Base-by-base conservation (phyloP, 225 moss, liverwort and hornwort genomes). In the Polytrichum formosum region DNA sequence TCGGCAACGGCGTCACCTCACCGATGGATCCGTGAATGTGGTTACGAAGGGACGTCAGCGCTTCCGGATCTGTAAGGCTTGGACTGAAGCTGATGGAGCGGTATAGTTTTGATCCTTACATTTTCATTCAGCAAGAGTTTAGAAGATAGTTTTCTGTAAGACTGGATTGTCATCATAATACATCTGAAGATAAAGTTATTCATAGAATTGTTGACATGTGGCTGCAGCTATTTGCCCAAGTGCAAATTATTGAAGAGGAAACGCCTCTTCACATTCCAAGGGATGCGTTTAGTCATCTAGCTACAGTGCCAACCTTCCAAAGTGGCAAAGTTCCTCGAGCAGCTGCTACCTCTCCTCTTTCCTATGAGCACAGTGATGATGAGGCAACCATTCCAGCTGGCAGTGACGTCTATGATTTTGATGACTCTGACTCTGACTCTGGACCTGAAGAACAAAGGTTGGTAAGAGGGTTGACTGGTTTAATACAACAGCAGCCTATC, bases 241-340 rank as follows among this genome's bases (percentile, higher is more conserved):
- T 96, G 62, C 96, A 89, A 84, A 93, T 96, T 63, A 93, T 96
- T 74, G 89, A 96, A 74, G 96, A 96, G 76, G 91, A 93, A 77
- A 79, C 77, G 70, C 93, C 91, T 63, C 64, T 89, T 73, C 96
- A 92, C 69, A 81, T 96, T 63, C 96, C 96, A 55, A 83, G 86
- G 70, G 90, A 89, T 77, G 91, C 96, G 46, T 96, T 96, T 71
- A 83, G 81, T 28, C 78, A 71, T 28, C 75, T 96, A 68, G 96
- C 96, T 63, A 75, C 87, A 73, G 85, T 89, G 62, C 92, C 96
- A 61, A 82, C 72, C 70, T 80, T 90, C 64, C 85, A 89, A 66
- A 87, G 93, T 79, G 96, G 96, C 64, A 93, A 84, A 82, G 96
- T 93, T 63, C 91, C 90, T 74, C 89, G 93, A 72, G 87, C 87